A percentile compares a stretch with the other conserved stretches of the same genome.
Evolutionary conservation across 192 early-diverging fungal species (phyloP).

Genomic region (Funneliformis mosseae): DNA sequence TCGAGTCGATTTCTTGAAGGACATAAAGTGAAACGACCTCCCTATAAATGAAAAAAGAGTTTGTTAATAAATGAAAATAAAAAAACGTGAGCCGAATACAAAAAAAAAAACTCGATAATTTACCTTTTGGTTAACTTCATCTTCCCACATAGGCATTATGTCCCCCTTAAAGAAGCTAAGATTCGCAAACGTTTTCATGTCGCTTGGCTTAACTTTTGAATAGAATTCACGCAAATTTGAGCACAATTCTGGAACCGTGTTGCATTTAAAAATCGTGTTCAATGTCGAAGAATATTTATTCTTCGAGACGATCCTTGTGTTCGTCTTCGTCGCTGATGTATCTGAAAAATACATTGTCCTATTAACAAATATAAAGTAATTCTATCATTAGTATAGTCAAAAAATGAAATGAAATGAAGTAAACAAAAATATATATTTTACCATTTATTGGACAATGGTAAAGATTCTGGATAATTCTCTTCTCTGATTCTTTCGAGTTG

Average conservation of each 20-base stretch:
- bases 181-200: not conserved
- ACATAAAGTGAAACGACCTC: not conserved
- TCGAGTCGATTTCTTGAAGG: not conserved
- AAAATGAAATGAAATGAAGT: no score
- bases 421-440: not conserved
- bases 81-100: not conserved
- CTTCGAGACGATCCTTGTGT: not conserved
- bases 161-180: not conserved
- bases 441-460: not conserved
- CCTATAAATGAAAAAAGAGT: not conserved
- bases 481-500: not conserved
- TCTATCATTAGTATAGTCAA: not conserved
- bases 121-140: not conserved
- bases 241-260: not conserved
- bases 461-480: not conserved
- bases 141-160: not conserved
- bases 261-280: not conserved
- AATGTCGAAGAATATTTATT: slow-evolving; percentile 5
- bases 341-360: slow-evolving; percentile 9
- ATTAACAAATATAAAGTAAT: not conserved
- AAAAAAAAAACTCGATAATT: not conserved
- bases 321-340: not conserved
- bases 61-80: not conserved
- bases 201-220: not conserved
- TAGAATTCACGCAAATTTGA: not conserved